A percentile compares a stretch with the other conserved stretches of the same genome.
Conservation (phyloP, 73 alveolate species). For the Paraurostyla sp. region DNA sequence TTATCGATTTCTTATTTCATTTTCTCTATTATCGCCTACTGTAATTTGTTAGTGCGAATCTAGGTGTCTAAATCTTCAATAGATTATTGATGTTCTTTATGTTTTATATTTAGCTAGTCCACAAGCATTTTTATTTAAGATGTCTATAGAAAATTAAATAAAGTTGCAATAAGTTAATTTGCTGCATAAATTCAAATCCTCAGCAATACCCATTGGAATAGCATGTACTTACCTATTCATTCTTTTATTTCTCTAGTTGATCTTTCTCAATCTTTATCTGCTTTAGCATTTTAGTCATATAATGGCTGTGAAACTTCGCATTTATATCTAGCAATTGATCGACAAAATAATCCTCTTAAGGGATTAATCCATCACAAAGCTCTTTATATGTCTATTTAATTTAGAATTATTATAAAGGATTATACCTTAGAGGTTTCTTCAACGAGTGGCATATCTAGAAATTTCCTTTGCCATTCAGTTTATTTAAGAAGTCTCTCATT, state of each 20-base stretch:
- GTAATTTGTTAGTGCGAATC: background rate
- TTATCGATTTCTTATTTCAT: constrained; percentile 11
- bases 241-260: constrained; percentile 12
- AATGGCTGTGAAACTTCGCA: constrained; percentile 35
- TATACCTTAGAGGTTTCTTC: background rate
- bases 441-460: background rate
- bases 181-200: too few species aligned
- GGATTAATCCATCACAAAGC: constrained; percentile 34
- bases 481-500: background rate
- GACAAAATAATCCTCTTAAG: constrained; percentile 26
- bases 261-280: constrained; percentile 35
- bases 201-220: too few species aligned
- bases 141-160: constrained; percentile 24
- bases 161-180: background rate
- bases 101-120: constrained; percentile 10
- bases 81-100: background rate
- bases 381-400: constrained; percentile 56
- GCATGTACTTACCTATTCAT: constrained; percentile 22
- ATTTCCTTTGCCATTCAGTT: background rate
- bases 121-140: constrained; percentile 33
- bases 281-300: constrained; percentile 42
- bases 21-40: background rate
- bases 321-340: constrained; percentile 31
- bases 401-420: too few species aligned
- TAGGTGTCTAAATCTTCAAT: background rate